Conservation (phyloP, 805 yeast genomes). For the Sungouiozyma ichnusensis region DNA sequence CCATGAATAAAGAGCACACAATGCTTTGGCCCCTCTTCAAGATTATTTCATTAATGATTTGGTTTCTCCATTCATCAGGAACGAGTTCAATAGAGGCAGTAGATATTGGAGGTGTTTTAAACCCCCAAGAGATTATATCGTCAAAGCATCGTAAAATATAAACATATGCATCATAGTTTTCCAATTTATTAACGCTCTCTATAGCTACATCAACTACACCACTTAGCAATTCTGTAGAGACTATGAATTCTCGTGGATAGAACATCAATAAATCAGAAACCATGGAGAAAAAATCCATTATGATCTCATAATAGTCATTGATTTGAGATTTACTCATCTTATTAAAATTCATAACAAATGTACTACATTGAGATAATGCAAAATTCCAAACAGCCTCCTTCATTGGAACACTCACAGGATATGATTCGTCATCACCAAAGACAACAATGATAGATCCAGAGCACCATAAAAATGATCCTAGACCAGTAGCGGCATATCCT, state of each 20-base stretch:
- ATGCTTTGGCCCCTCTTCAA: conserved; percentile 46
- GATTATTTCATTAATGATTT: conserved; percentile 37
- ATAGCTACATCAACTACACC: conserved; percentile 51
- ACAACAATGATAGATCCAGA: conserved; percentile 74
- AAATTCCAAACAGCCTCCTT: conserved; percentile 63
- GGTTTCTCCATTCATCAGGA: conserved; percentile 43
- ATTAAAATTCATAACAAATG: conserved; percentile 41
- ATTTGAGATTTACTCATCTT: conserved; percentile 12
- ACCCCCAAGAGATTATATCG: conserved; percentile 80
- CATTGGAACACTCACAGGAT: conserved; percentile 30
- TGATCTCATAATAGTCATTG: conserved; percentile 39
- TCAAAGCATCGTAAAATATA: conserved; percentile 66
- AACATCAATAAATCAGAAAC: conserved; percentile 67
- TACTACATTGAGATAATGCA: conserved; percentile 51
- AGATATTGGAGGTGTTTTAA: conserved; percentile 69
- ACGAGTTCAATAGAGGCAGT: conserved; percentile 41
- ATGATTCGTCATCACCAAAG: conserved; percentile 44
- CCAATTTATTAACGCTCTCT: conserved; percentile 37
- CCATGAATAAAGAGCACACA: conserved; percentile 43
- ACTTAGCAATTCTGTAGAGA: conserved; percentile 34
- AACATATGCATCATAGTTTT: conserved; percentile 61
- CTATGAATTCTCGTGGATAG: conserved; percentile 34
- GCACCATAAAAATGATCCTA: conserved; percentile 84
- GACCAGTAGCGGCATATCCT: conserved; percentile 59
- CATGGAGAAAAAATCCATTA: conserved; percentile 83